Evolutionary conservation across 768 basidiomycete species (phyloP).

Genomic region (Psilocybe azurescens): DNA sequence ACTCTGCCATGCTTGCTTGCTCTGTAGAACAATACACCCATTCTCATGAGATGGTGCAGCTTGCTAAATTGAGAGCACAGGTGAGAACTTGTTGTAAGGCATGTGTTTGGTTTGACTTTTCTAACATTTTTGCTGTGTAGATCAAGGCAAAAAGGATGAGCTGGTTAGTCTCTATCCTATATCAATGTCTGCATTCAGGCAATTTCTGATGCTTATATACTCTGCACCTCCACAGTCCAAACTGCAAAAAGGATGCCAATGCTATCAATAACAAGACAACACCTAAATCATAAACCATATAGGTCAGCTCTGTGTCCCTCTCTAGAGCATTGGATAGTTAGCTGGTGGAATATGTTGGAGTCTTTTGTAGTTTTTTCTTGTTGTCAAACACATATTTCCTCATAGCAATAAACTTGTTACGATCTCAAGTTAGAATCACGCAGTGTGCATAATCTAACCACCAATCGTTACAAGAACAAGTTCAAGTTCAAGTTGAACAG

Average conservation of each 20-base stretch:
- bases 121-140: conserved; percentile 19
- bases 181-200: too few relatives aligned
- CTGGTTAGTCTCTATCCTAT: conserved; percentile 29
- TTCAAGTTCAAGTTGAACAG: too few relatives aligned
- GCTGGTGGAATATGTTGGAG: too few relatives aligned
- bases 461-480: too few relatives aligned
- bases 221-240: not conserved
- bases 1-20: not conserved
- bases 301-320: not conserved
- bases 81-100: conserved; percentile 38
- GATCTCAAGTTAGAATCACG: too few relatives aligned
- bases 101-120: too few relatives aligned
- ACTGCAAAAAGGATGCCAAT: conserved; percentile 13
- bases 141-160: conserved; percentile 40
- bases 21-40: conserved; percentile 66
- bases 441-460: too few relatives aligned
- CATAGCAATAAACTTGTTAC: too few relatives aligned
- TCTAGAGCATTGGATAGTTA: too few relatives aligned
- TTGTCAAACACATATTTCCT: too few relatives aligned
- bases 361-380: too few relatives aligned
- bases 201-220: too few relatives aligned
- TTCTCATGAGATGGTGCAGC: conserved; percentile 58
- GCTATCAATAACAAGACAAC: conserved; percentile 2
- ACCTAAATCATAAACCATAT: conserved; percentile 7
- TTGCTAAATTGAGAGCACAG: conserved; percentile 62